Conservation (phyloP, 2,329 filamentous ascomycete genomes). For the Talaromyces marneffei region DNA sequence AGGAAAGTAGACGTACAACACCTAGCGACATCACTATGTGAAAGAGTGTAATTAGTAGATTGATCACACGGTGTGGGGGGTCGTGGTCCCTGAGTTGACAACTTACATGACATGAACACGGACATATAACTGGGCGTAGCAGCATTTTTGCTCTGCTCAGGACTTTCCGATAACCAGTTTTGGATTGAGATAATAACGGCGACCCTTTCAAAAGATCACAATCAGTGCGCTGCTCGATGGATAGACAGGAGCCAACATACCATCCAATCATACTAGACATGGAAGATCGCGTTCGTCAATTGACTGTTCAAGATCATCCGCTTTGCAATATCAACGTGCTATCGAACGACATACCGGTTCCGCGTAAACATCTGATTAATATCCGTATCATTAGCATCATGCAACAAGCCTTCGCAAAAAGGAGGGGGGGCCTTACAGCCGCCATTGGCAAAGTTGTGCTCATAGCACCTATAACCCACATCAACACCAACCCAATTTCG, state of each 20-base stretch:
- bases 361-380: conserved; percentile 71
- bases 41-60: background rate
- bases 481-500: background rate
- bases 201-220: conserved; percentile 29
- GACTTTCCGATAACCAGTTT: conserved; percentile 44
- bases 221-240: background rate
- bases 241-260: conserved; percentile 32
- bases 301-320: background rate
- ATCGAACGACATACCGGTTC: conserved; percentile 59
- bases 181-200: conserved; percentile 45
- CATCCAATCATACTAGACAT: conserved; percentile 57
- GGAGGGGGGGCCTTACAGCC: conserved; percentile 49
- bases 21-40: conserved; percentile 55
- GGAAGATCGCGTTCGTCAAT: conserved; percentile 2
- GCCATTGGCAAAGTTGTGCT: conserved; percentile 87
- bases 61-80: background rate
- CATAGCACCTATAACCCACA: conserved; percentile 47
- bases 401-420: conserved; percentile 4
- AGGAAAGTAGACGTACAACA: conserved; percentile 36
- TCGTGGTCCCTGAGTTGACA: background rate
- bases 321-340: background rate
- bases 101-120: conserved; percentile 71
- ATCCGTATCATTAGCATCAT: conserved; percentile 18
- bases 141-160: conserved; percentile 52
- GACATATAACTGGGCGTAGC: conserved; percentile 68